These are phyloP conservation scores for Fraxinus americana DNA, from an alignment of 257 asterid genomes.

Conservation along the genomic window DNA sequence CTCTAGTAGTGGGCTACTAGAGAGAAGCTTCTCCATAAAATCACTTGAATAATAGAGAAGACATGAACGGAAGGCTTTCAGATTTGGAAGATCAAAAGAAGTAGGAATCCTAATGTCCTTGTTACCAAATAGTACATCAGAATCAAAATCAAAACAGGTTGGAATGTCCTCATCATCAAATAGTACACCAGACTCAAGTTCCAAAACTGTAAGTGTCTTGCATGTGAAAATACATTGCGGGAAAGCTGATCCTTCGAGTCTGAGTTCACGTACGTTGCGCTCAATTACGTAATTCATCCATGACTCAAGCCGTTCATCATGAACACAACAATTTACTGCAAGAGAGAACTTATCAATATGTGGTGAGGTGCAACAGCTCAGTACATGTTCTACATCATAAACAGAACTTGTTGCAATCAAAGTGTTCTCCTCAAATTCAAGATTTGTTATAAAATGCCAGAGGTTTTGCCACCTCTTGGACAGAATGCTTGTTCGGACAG, in stretches of 20 bases:
- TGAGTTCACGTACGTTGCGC: not conserved
- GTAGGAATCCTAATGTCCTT: not conserved
- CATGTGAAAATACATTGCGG: not conserved
- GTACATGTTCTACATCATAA: not conserved
- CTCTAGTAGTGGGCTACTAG: not conserved
- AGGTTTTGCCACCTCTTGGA: constrained; percentile 1
- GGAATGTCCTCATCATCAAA: not conserved
- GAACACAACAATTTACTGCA: not conserved
- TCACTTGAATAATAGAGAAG: not conserved
- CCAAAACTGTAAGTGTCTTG: not conserved
- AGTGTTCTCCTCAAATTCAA: not conserved
- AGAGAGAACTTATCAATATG: not conserved
- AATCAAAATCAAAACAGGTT: not conserved
- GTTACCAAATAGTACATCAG: too few relatives aligned
- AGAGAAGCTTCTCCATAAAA: not conserved
- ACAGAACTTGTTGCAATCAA: not conserved
- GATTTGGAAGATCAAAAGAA: not conserved
- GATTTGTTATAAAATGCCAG: not conserved
- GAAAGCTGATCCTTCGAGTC: not conserved
- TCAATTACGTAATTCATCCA: not conserved
- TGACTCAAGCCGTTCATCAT: not conserved
- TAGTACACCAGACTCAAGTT: not conserved
- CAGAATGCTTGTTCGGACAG: not conserved
- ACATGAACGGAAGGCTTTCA: not conserved
- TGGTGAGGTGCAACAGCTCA: not conserved